phyloP scores from a whole-genome alignment of 768 basidiomycete species.

The Peribolospora baueri region DNA sequence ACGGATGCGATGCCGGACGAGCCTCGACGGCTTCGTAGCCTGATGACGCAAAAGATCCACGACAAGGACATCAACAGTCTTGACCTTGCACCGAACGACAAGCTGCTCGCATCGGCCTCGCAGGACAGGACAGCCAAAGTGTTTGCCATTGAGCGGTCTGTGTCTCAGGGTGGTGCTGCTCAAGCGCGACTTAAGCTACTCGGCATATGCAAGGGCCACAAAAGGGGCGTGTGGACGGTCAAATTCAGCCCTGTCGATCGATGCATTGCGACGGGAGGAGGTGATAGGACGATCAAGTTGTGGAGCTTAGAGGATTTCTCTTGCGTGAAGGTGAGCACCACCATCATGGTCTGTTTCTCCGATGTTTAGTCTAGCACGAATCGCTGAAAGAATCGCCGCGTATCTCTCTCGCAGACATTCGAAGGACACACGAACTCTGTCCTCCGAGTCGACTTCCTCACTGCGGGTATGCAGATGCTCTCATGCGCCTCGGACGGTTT shows the following conservation, averaged over 20 bases:
- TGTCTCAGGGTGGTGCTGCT: slow-evolving; percentile 19
- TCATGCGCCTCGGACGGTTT: slow-evolving; percentile 82
- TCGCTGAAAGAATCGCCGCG: background rate
- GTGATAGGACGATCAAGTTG: slow-evolving; percentile 77
- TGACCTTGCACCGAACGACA: slow-evolving; percentile 74
- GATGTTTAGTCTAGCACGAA: background rate
- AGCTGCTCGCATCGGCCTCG: slow-evolving; percentile 69
- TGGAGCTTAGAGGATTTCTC: slow-evolving; percentile 88
- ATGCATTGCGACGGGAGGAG: slow-evolving; percentile 74
- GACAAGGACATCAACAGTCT: slow-evolving; percentile 97
- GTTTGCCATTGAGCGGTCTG: slow-evolving; percentile 40
- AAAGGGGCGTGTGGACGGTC: slow-evolving; percentile 86
- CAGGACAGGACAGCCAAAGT: slow-evolving; percentile 89
- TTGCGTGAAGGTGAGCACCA: slow-evolving; percentile 35
- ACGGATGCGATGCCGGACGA: slow-evolving; percentile 14
- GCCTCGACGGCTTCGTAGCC: slow-evolving; percentile 24
- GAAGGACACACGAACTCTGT: slow-evolving; percentile 98
- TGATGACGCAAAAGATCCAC: slow-evolving; percentile 71
- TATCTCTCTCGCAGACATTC: slow-evolving; percentile 39
- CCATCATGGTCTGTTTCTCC: background rate
- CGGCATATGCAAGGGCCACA: slow-evolving; percentile 86
- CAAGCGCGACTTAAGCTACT: slow-evolving; percentile 47
- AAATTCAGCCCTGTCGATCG: slow-evolving; percentile 63
- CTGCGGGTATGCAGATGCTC: slow-evolving; percentile 57
- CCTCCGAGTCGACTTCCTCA: slow-evolving; percentile 70